phyloP scores from a whole-genome alignment of 2,329 filamentous ascomycete species.

The Verticillium klebahnii region DNA sequence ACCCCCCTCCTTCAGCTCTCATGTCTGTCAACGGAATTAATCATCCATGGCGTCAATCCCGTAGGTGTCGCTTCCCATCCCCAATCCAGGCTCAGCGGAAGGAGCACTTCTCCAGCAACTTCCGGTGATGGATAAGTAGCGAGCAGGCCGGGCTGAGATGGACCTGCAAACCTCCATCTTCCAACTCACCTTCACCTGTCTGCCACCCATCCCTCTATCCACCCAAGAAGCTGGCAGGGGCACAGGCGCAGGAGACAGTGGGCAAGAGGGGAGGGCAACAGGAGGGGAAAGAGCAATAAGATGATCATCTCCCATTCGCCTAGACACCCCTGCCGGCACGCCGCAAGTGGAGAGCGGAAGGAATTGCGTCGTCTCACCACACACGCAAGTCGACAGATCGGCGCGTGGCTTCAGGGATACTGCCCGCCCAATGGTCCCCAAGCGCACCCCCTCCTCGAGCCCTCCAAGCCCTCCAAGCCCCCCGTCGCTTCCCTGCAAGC shows the following conservation, averaged over 20 bases:
- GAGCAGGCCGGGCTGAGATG: too few species aligned
- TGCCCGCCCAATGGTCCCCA: slow-evolving; percentile 4
- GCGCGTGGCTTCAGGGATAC: slow-evolving; percentile 16
- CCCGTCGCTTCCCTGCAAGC: slow-evolving; percentile 14
- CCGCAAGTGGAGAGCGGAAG: neutral
- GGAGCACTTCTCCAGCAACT: too few species aligned
- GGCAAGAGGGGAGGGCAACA: neutral
- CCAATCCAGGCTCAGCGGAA: too few species aligned
- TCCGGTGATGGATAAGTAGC: too few species aligned
- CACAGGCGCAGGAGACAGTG: neutral
- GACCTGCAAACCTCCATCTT: too few species aligned
- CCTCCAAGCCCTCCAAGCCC: slow-evolving; percentile 4
- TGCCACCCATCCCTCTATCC: neutral
- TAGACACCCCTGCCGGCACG: neutral
- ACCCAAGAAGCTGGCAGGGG: neutral
- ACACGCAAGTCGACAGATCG: slow-evolving; percentile 6
- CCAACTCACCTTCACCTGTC: too few species aligned
- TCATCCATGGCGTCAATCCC: too few species aligned
- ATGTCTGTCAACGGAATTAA: too few species aligned
- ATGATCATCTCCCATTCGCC: neutral
- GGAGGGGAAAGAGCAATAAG: neutral
- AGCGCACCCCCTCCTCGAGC: neutral
- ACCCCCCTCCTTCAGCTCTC: neutral
- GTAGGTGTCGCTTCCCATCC: too few species aligned
- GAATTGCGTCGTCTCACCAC: neutral